Evolutionary conservation across 2,329 filamentous ascomycete genomes (phyloP).

Genomic region (Penicillium sp.): DNA sequence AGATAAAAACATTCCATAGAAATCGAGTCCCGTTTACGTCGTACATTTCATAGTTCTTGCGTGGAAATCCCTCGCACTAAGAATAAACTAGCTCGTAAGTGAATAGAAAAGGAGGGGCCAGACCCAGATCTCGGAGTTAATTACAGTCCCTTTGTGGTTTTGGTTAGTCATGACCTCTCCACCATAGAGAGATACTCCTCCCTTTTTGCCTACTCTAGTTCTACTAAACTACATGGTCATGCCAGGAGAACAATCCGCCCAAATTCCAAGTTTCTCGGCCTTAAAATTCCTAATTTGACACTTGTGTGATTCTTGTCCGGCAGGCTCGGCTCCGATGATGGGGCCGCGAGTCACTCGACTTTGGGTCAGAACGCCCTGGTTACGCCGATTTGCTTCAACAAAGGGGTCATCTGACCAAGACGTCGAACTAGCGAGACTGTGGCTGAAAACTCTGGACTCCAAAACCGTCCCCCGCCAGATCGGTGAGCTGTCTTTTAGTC

Average conservation of each 20-base stretch:
- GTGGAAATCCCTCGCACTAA: neutral
- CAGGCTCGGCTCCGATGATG: neutral
- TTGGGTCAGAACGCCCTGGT: slow-evolving; percentile 3
- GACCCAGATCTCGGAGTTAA: slow-evolving; percentile 1
- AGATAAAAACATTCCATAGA: neutral
- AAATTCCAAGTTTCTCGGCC: neutral
- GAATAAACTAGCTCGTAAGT: neutral
- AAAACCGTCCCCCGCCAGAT: slow-evolving; percentile 58
- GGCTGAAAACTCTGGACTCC: slow-evolving; percentile 56
- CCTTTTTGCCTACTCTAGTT: neutral
- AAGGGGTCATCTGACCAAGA: slow-evolving; percentile 21
- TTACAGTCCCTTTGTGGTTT: neutral
- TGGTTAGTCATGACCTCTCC: slow-evolving; percentile 12
- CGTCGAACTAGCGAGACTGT: slow-evolving; percentile 51
- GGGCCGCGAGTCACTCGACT: neutral
- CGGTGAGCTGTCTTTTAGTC: slow-evolving; percentile 61
- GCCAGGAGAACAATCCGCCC: no score
- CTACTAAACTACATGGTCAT: neutral
- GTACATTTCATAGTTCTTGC: neutral
- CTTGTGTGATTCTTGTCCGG: neutral
- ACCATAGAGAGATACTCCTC: neutral
- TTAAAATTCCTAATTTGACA: neutral
- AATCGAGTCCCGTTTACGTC: neutral
- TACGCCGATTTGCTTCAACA: slow-evolving; percentile 30
- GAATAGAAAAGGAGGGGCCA: neutral